Percentiles rank a stretch among this genome's conserved stretches.
Evolutionary conservation across 306 rosid genomes (phyloP).

Genomic region (Dalbergia cultrata): DNA sequence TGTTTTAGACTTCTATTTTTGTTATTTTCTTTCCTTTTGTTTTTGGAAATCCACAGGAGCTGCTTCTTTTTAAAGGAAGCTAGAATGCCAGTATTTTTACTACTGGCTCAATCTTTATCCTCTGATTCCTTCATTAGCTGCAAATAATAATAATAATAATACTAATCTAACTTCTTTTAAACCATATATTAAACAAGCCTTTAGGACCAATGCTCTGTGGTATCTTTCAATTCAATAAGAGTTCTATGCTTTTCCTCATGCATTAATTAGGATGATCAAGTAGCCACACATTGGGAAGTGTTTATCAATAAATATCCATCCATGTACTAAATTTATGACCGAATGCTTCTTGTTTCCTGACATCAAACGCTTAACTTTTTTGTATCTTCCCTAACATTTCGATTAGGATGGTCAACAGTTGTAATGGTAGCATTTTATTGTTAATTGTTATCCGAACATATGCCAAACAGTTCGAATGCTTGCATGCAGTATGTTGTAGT

Average conservation of each 20-base stretch:
- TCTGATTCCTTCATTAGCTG: constrained; percentile 17
- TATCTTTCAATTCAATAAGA: neutral
- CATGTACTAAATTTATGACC: constrained; percentile 7
- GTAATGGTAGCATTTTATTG: neutral
- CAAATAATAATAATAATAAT: neutral
- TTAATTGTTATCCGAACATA: constrained; percentile 16
- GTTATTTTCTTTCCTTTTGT: neutral
- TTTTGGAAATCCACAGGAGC: neutral
- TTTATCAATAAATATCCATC: constrained; percentile 8
- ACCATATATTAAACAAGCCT: neutral
- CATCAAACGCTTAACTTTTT: constrained; percentile 6
- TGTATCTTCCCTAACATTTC: constrained; percentile 16
- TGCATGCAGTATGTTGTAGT: constrained; percentile 1
- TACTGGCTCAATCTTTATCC: constrained; percentile 28
- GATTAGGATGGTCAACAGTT: neutral
- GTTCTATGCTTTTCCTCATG: constrained; percentile 3
- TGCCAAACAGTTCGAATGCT: constrained; percentile 28
- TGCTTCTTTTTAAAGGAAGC: constrained; percentile 16
- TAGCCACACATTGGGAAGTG: neutral
- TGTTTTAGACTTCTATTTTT: constrained; percentile 24
- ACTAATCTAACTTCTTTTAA: neutral
- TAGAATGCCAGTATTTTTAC: constrained; percentile 34
- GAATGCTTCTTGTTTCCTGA: constrained; percentile 26
- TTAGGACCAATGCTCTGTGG: neutral
- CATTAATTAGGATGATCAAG: neutral